Base-by-base conservation (phyloP, 2,329 filamentous ascomycete genomes). In the Leptosphaerulina australis region DNA sequence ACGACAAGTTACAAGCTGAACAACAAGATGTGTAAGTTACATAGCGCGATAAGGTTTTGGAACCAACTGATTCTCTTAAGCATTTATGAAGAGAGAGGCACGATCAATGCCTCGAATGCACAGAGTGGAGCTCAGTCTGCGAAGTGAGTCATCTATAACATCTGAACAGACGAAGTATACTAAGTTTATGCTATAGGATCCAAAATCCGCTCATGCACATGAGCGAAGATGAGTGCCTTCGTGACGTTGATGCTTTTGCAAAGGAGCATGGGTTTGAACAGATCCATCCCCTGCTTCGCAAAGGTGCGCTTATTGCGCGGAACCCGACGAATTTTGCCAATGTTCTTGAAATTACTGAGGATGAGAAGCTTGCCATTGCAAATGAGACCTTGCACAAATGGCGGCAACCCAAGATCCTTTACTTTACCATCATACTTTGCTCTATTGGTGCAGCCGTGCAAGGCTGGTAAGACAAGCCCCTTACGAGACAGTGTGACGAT, bases 381-480 rank as follows among this genome's bases (percentile, higher is more conserved):
- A 59, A 59, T n/a, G 62, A 64, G 34, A 45, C 55, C 18, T 35
- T 84, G 81, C 77, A 76, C 15, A 85, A 83, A 63, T 89, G 86
- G 52, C 79, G 86, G 14, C 58, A 63, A 26, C 85, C 86, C 0
- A 76, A 62, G 58, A 76, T 79, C 15, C 76, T 90, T 4, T 85
- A 85, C 69, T 76, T 86, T 52, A 87, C 86, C 36, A 86, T 89
- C 55, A 74, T 82, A 8, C 81, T 83, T 15, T 87, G 83, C 67
- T 88, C 85, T 20, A 81, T 88, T 48, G 85, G 83, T 34, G 85
- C 86, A 10, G 84, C 84, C 12, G 83, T 88, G 18, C 68, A 74
- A 49, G 83, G 84, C 28, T 87, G 83, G 84, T 83, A 86, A 33
- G 38, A 10, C 18, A 8, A 2, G 11, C 10, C 14, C 7, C 8